These are phyloP conservation scores for Saccharomyces hybrid DNA, from an alignment of 1,139 yeast genomes.

Conservation along the genomic window DNA sequence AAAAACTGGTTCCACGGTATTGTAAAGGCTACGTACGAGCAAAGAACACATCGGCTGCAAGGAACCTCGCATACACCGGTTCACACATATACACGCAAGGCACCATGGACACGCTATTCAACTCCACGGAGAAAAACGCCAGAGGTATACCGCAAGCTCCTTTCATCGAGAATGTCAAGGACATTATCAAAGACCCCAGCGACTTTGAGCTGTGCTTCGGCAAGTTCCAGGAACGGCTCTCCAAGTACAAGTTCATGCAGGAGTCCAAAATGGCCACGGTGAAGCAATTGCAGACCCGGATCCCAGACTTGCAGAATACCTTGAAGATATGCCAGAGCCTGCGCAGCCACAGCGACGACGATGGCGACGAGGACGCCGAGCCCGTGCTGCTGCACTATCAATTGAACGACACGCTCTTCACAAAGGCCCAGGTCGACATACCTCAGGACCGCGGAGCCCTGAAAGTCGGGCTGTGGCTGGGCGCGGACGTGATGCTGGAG, in stretches of 20 bases:
- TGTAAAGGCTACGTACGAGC: not conserved
- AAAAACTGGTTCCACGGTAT: not conserved
- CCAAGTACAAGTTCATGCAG: slow-evolving; percentile 80
- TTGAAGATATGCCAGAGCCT: slow-evolving; percentile 63
- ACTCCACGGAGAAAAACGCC: slow-evolving; percentile 49
- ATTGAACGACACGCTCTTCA: slow-evolving; percentile 83
- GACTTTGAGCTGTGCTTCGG: slow-evolving; percentile 65
- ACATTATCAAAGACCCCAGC: slow-evolving; percentile 56
- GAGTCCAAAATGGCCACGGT: slow-evolving; percentile 67
- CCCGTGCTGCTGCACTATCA: slow-evolving; percentile 62
- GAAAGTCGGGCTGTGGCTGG: slow-evolving; percentile 82
- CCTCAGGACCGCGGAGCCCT: slow-evolving; percentile 39
- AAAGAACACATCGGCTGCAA: no score
- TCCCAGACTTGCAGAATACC: slow-evolving; percentile 90
- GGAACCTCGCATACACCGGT: not conserved
- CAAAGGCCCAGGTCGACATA: slow-evolving; percentile 56
- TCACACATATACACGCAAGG: no score
- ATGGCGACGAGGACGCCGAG: slow-evolving; percentile 37
- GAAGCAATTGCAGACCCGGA: slow-evolving; percentile 59
- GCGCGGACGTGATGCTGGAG: slow-evolving; percentile 96
- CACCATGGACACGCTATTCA: slow-evolving; percentile 28
- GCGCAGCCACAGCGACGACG: slow-evolving; percentile 37
- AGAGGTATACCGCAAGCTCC: slow-evolving; percentile 97
- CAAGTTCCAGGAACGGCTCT: slow-evolving; percentile 71
- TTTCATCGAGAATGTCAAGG: slow-evolving; percentile 78